Evolutionary conservation across 306 rosid species (phyloP), one percentile per base, ranked within the genome.

Genomic region (Cicer judaicum): DNA sequence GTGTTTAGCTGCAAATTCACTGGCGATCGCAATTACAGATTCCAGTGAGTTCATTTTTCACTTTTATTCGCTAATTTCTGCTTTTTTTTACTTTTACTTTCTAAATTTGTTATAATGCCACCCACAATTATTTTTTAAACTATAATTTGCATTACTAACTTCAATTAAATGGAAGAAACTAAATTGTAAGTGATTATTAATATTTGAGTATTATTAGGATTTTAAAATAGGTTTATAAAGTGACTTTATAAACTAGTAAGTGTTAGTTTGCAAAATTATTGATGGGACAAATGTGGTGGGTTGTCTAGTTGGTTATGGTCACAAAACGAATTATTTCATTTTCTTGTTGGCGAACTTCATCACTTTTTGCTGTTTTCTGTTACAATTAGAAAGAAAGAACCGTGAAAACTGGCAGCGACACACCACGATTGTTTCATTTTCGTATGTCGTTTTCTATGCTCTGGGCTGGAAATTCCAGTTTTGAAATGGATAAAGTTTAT

Each of bases 1-100:
- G 96, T 93, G 81, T 87, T 93, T 64, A 91, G 97, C 74, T 89
- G 93, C 88, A 88, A 89, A 78, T 93, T 93, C 82, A 89, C 92
- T 46, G 90, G 88, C 0, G 97, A 93, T 77, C 91, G 98, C 59
- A 90, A 85, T 73, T 82, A 88, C 21, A 89, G 93, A 86, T 82
- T 84, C 68, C 83, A 91, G 98, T 93, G 7, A 54, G 89, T 42
- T 3, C 12, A 4, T 61, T 18, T 16, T 18, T 1, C 12, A 8
- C 2, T 54, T 54, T 24, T 24, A 24, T 24, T 24, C 29, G 29
- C 29, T 8, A 1, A 8, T 8, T 29, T 29, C 4, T 29, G 34
- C 34, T 16, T 16, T 16, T 29, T 29, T 29, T 29, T 29, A 29
- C 34, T 29, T 29, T 24, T 21, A 24, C 4, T 24, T 24, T 24